Conservation (phyloP, 495 filamentous ascomycete genomes). For the Pseudevernia furfuracea region DNA sequence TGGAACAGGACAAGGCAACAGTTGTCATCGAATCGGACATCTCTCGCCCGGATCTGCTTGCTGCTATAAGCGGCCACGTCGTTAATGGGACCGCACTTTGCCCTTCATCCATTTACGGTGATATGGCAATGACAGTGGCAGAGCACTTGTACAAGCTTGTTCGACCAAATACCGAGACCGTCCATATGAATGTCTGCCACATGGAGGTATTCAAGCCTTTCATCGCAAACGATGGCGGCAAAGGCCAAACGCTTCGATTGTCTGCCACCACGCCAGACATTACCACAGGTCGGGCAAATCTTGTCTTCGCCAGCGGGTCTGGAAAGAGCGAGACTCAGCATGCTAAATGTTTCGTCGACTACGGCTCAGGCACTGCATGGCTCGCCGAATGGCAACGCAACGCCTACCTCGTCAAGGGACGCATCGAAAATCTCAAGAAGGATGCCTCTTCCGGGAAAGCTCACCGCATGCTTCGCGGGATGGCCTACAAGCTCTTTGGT, state of each 20-base stretch:
- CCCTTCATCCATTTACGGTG: slow-evolving; percentile 38
- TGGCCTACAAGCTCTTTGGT: slow-evolving; percentile 71
- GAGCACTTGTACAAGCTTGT: slow-evolving; percentile 41
- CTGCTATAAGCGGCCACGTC: slow-evolving; percentile 48
- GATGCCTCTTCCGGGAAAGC: slow-evolving; percentile 45
- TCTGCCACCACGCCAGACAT: slow-evolving; percentile 36
- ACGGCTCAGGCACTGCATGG: slow-evolving; percentile 40
- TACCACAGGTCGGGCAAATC: slow-evolving; percentile 34
- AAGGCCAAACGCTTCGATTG: slow-evolving; percentile 42
- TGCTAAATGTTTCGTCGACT: slow-evolving; percentile 45
- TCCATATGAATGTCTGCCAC: slow-evolving; percentile 46
- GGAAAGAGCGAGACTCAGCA: slow-evolving; percentile 36
- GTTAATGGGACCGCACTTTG: slow-evolving; percentile 47
- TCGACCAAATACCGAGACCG: slow-evolving; percentile 36
- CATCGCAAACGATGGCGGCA: slow-evolving; percentile 43
- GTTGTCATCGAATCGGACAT: slow-evolving; percentile 55
- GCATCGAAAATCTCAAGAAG: slow-evolving; percentile 44
- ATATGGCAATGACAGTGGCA: slow-evolving; percentile 43
- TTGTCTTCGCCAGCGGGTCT: slow-evolving; percentile 29
- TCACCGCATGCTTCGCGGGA: slow-evolving; percentile 55
- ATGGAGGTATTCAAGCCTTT: slow-evolving; percentile 57
- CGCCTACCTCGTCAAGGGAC: slow-evolving; percentile 47
- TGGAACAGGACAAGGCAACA: slow-evolving; percentile 43
- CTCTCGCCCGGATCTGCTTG: slow-evolving; percentile 42
- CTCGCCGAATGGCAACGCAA: slow-evolving; percentile 47